These are phyloP conservation scores for Mallotus repandus DNA, from an alignment of 441 rosid species.

Conservation along the genomic window DNA sequence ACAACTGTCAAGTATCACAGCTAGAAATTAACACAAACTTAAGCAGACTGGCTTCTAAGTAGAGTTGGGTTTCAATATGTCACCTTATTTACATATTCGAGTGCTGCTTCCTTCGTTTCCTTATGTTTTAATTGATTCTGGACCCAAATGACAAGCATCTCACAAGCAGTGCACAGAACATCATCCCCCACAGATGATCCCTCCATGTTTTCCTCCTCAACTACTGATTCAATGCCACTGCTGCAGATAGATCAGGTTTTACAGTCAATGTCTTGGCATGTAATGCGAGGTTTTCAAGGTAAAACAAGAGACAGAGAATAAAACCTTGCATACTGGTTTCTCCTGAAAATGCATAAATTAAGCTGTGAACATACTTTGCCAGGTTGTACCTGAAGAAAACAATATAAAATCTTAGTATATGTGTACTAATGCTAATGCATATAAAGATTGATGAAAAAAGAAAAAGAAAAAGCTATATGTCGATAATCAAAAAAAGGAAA, in stretches of 20 bases:
- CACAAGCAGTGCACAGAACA: constrained; percentile 55
- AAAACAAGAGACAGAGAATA: not conserved
- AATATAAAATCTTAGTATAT: not conserved
- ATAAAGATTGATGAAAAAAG: not conserved
- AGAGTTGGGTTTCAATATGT: not conserved
- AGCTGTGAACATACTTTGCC: constrained; percentile 54
- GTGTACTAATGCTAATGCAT: not conserved
- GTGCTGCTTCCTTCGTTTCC: constrained; percentile 52
- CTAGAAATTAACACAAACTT: constrained; percentile 2
- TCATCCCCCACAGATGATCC: constrained; percentile 28
- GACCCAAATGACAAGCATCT: constrained; percentile 70
- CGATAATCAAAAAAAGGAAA: constrained; percentile 5
- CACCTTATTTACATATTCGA: constrained; percentile 57
- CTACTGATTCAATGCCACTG: constrained; percentile 35
- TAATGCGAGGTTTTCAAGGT: not conserved
- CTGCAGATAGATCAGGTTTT: constrained; percentile 25
- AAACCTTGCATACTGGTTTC: constrained; percentile 32
- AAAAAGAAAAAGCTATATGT: not conserved
- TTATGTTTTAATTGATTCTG: constrained; percentile 58
- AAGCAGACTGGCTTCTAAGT: not conserved
- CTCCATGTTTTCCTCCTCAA: constrained; percentile 34
- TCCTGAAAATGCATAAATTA: constrained; percentile 47
- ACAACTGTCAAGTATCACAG: constrained; percentile 43
- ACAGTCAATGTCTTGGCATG: not conserved
- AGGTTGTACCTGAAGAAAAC: constrained; percentile 50